phyloP scores from a whole-genome alignment of 208 protist species.

The Crithidia brevicula region DNA sequence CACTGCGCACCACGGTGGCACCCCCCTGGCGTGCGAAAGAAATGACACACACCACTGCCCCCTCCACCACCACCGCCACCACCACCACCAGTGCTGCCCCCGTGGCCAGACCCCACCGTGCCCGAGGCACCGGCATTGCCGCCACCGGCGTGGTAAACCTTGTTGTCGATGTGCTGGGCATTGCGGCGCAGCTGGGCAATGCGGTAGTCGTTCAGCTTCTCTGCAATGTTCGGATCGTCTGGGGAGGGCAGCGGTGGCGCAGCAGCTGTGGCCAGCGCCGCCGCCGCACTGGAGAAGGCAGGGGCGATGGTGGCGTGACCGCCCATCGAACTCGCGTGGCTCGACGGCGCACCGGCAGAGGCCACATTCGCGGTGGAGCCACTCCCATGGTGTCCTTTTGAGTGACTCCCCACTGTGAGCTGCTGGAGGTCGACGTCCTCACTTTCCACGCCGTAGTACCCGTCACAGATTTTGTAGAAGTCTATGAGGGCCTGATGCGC shows the following conservation, averaged over 20 bases:
- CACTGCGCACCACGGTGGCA: constrained; percentile 71
- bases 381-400: constrained; percentile 3
- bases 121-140: background rate
- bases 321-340: background rate
- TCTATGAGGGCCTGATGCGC: constrained; percentile 80
- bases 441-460: constrained; percentile 62
- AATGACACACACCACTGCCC: constrained; percentile 44
- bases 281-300: background rate
- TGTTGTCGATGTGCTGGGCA: constrained; percentile 69
- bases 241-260: constrained; percentile 25
- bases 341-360: background rate
- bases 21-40: constrained; percentile 68
- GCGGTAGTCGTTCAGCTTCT: constrained; percentile 71
- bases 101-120: too few species aligned
- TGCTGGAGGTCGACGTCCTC: constrained; percentile 38
- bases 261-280: background rate
- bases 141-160: constrained; percentile 31
- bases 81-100: background rate
- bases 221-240: constrained; percentile 30
- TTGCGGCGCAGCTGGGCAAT: constrained; percentile 75
- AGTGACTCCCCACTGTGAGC: constrained; percentile 27
- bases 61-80: background rate
- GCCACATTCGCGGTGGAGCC: background rate
- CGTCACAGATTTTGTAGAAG: constrained; percentile 70
- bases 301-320: background rate